phyloP scores from a whole-genome alignment of 805 yeast genomes.

The Sporopachydermia quercuum region DNA sequence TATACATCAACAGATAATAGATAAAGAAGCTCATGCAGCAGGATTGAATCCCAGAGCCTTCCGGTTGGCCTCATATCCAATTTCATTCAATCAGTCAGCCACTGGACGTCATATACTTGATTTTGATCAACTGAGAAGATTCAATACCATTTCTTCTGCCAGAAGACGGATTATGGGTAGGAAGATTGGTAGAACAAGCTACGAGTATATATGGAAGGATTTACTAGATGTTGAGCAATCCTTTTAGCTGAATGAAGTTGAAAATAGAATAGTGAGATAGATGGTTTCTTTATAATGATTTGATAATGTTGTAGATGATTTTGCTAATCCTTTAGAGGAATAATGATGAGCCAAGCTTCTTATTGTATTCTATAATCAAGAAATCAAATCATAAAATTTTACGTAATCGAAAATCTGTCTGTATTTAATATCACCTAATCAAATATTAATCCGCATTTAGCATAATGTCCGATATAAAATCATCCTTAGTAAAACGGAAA shows the following conservation, averaged over 20 bases:
- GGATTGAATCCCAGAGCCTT: slow-evolving; percentile 65
- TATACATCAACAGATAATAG: slow-evolving; percentile 75
- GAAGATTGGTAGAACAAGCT: slow-evolving; percentile 43
- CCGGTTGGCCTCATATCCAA: slow-evolving; percentile 6
- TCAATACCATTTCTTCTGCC: slow-evolving; percentile 40
- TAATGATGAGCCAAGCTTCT: too few relatives aligned
- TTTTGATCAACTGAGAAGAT: slow-evolving; percentile 38
- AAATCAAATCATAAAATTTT: too few relatives aligned
- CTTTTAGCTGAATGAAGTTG: slow-evolving; percentile 5
- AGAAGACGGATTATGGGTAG: slow-evolving; percentile 36
- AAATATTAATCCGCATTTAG: too few relatives aligned
- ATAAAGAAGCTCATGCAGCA: slow-evolving; percentile 54
- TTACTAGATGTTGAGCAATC: slow-evolving; percentile 39
- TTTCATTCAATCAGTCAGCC: slow-evolving; percentile 22
- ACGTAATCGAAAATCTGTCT: too few relatives aligned
- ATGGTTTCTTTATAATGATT: too few relatives aligned
- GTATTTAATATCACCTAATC: too few relatives aligned
- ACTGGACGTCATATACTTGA: slow-evolving; percentile 49
- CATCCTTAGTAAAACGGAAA: too few relatives aligned
- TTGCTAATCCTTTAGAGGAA: too few relatives aligned
- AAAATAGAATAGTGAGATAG: too few relatives aligned
- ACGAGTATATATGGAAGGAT: slow-evolving; percentile 55
- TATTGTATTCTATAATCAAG: too few relatives aligned
- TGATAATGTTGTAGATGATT: too few relatives aligned
- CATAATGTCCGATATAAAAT: too few relatives aligned